Evolutionary conservation across 2,329 filamentous ascomycete species (phyloP), one percentile per base, ranked within the genome.

Genomic region (Hansfordia pulvinata): DNA sequence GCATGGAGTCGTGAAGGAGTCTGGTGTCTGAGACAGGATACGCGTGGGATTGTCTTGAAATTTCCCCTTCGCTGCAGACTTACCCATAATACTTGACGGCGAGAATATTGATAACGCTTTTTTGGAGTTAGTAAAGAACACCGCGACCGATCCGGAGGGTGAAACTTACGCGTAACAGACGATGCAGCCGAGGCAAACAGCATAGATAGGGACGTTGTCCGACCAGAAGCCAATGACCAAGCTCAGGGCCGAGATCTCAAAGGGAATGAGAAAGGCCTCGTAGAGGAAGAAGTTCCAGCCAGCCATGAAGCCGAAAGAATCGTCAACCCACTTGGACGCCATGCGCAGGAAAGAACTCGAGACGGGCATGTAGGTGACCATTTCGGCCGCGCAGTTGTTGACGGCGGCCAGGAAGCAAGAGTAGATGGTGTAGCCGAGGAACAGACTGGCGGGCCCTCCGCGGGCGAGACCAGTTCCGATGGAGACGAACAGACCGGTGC

Each of bases 311-410:
- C 71, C 71, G 12, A 70, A 54, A 8, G 72, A 60, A n/a, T 76
- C 71, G 43, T 78, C 73, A 7, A 70, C 68, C 66, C 70, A 78
- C 37, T 70, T 57, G 16, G 71, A 70, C 4, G 70, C 71, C 40
- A 76, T 58, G 32, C 73, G 69, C 35, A 78, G 64, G 42, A 76
- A 77, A 2, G 67, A 67, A 35, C 72, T 71, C 20, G 60, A 63
- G 24, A 78, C 61, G 14, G 74, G 73, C 58, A 73, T 70, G 34
- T 64, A 65, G 19, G 60, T 58, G 17, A 56, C 63, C 72, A 78
- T 77, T 44, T 78, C 73, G 7, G 73, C 72, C 32, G 76, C 57
- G 34, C 61, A 63, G 42, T 76, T 77, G 58, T 76, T 77, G 42
- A 77, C 65, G 24, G 73, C 52, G 14, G 55, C 71, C 32, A 77